Conservation (phyloP, 164 flowering plant species). For the Platanus orientalis region DNA sequence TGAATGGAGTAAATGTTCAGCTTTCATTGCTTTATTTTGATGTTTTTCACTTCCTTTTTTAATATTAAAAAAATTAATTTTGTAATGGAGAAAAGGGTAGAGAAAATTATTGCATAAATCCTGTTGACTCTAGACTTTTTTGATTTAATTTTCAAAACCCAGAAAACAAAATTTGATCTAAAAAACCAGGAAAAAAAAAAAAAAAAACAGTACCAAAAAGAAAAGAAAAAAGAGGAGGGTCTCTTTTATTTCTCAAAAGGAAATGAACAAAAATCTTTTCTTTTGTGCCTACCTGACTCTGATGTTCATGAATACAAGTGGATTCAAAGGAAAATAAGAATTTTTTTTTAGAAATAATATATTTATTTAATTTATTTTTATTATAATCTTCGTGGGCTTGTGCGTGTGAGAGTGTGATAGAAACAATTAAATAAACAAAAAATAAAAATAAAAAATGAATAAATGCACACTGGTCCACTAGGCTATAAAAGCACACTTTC, state of each 20-base stretch:
- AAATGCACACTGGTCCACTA: too few species aligned
- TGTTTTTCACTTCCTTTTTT: slow-evolving; percentile 14
- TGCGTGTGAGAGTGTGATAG: too few species aligned
- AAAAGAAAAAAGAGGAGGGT: neutral
- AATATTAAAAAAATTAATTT: neutral
- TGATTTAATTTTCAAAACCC: neutral
- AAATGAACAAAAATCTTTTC: too few species aligned
- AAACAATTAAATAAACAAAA: too few species aligned
- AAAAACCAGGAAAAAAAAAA: neutral
- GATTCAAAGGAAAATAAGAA: too few species aligned
- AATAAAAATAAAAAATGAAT: too few species aligned
- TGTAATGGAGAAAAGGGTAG: neutral
- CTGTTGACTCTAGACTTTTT: slow-evolving; percentile 9
- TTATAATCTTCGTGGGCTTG: too few species aligned
- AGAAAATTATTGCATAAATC: neutral
- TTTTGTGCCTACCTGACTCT: too few species aligned
- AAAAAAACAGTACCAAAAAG: neutral
- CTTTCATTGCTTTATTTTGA: slow-evolving; percentile 27
- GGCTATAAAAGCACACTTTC: too few species aligned
- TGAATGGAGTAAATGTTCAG: slow-evolving; percentile 44
- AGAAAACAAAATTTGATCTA: neutral
- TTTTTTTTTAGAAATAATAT: too few species aligned
- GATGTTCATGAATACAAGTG: too few species aligned
- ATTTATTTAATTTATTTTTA: too few species aligned
- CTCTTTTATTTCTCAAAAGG: neutral